Evolutionary conservation across 352 stramenopile genomes (phyloP).

Genomic region (Phytophthora litchii): DNA sequence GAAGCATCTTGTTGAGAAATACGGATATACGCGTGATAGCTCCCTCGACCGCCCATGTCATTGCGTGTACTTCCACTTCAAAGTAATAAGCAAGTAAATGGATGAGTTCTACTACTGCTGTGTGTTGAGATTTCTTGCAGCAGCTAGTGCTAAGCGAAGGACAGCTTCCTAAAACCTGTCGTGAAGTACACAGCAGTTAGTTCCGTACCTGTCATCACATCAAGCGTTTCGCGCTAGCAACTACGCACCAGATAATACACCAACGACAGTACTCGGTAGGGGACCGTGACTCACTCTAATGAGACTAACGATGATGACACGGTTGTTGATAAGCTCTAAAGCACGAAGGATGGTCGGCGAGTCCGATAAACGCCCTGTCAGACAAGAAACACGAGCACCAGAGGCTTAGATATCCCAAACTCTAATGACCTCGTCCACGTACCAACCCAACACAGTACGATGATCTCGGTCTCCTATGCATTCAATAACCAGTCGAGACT

Average conservation of each 20-base stretch:
- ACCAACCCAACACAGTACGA: slow-evolving; percentile 57
- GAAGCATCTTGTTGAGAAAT: too few species aligned
- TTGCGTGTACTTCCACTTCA: too few species aligned
- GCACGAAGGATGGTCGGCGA: slow-evolving; percentile 41
- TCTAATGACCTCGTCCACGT: neutral
- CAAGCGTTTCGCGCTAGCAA: neutral
- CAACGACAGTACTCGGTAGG: slow-evolving; percentile 37
- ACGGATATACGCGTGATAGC: too few species aligned
- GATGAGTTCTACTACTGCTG: neutral
- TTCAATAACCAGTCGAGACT: slow-evolving; percentile 36
- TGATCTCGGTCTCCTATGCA: slow-evolving; percentile 24
- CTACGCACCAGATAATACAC: slow-evolving; percentile 43
- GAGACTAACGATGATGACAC: slow-evolving; percentile 42
- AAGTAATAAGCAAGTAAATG: too few species aligned
- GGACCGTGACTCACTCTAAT: slow-evolving; percentile 37
- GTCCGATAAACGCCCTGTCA: slow-evolving; percentile 35
- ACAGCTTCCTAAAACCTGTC: slow-evolving; percentile 24
- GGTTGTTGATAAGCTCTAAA: slow-evolving; percentile 35
- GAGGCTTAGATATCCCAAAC: neutral
- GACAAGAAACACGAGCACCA: neutral
- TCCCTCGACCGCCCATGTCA: too few species aligned
- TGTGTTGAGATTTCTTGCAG: slow-evolving; percentile 22
- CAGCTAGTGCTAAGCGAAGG: slow-evolving; percentile 19
- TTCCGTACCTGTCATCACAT: neutral
- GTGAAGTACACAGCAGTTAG: slow-evolving; percentile 1